Base-by-base conservation (phyloP, 2,329 filamentous ascomycete genomes). In the Sporothrix phasma region DNA sequence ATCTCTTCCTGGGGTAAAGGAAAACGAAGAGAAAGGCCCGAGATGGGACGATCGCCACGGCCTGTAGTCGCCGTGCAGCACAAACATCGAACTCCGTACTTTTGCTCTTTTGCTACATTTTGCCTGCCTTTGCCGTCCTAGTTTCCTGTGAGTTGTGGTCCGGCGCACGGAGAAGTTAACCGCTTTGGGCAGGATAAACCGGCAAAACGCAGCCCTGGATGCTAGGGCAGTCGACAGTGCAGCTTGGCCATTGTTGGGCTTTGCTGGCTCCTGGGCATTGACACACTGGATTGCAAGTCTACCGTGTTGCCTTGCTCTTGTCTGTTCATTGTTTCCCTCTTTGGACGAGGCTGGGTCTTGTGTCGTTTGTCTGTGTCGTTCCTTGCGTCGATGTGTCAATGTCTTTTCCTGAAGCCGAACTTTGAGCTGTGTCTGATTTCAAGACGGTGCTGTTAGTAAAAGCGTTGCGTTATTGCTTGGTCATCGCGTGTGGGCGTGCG, bases 161-260 rank as follows among this genome's bases (percentile, higher is more conserved):
- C 19, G 45, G 19, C 15, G 10, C 22, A 58, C 5, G 37, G 54
- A 29, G 7, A 7, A 34, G 10, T 47, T 64, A 60, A 45, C 62
- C 22, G 39, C 10, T 43, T 64, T n/a, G 13, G 54, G 62, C 54
- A 64, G n/a, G 54, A 17, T 19, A 64, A 53, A 41, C 46, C 62
- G 62, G 45, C 51, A 13, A 5, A 3, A 19, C 31, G 29, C 19
- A 10, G 41, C n/a, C 43, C 43, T n/a, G 24, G 24, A 26, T 24
- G 47, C 26, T 26, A 13, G n/a, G 47, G 49, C 29, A 10, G 19
- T 37, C n/a, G 49, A 10, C 49, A 51, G 19, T 56, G 51, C 19
- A 56, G 6, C 51, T 54, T 39, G 51, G 51, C 31, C 19, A 7
- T 17, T 13, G 10, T 26, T 13, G 34, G 34, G 10, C n/a, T n/a